Conservation (phyloP, 257 asterid genomes). For the Capsicum pubescens region DNA sequence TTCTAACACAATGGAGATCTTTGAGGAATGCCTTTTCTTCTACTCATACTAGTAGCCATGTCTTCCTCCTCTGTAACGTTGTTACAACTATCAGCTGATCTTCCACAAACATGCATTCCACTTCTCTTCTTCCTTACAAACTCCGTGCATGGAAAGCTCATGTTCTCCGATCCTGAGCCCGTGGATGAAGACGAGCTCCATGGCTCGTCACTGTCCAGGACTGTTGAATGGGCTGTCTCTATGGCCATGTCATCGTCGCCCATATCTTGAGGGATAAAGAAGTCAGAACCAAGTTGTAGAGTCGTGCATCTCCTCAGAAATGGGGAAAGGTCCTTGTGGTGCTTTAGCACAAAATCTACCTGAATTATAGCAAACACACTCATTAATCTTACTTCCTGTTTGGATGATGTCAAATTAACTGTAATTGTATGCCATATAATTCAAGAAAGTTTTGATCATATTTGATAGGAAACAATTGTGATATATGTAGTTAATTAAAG, state of each 20-base stretch:
- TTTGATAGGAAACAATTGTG: neutral
- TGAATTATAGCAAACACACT: slow-evolving; percentile 25
- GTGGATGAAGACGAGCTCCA: slow-evolving; percentile 56
- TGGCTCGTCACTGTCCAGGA: slow-evolving; percentile 65
- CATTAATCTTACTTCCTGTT: neutral
- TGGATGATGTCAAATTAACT: neutral
- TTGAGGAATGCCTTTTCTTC: slow-evolving; percentile 93
- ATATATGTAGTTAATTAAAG: neutral
- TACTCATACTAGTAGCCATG: slow-evolving; percentile 80
- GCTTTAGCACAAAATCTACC: slow-evolving; percentile 79
- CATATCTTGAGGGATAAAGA: slow-evolving; percentile 84
- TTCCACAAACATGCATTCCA: slow-evolving; percentile 67
- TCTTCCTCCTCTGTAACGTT: slow-evolving; percentile 69
- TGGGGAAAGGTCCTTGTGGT: slow-evolving; percentile 70
- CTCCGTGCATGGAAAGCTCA: slow-evolving; percentile 77
- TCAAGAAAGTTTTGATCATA: neutral
- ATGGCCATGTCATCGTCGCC: slow-evolving; percentile 51
- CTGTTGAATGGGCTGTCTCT: slow-evolving; percentile 64
- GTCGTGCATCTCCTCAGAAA: slow-evolving; percentile 74
- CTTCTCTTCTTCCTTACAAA: slow-evolving; percentile 80
- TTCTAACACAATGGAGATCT: slow-evolving; percentile 89
- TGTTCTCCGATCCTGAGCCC: slow-evolving; percentile 65
- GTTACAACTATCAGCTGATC: slow-evolving; percentile 41
- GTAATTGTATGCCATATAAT: neutral
- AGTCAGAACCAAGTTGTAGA: slow-evolving; percentile 81